These are phyloP conservation scores for Pseudogymnoascus pannorum DNA, from an alignment of 2,329 filamentous ascomycete genomes.

Conservation along the genomic window DNA sequence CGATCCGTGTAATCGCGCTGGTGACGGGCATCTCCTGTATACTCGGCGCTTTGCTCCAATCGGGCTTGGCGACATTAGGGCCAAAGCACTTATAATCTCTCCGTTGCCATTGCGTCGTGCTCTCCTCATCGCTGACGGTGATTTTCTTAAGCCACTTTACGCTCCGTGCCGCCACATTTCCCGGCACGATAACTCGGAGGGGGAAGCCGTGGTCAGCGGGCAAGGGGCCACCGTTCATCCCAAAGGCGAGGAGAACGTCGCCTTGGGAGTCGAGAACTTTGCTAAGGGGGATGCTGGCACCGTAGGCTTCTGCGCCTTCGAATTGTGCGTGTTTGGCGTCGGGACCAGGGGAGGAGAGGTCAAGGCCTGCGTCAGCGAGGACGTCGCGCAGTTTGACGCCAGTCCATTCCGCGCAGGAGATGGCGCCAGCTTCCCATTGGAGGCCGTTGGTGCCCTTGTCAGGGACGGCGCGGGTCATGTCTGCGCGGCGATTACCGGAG, in stretches of 20 bases:
- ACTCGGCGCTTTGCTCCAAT: slow-evolving; percentile 55
- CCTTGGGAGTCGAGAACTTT: slow-evolving; percentile 51
- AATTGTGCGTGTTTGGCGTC: slow-evolving; percentile 19
- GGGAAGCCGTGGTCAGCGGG: slow-evolving; percentile 58
- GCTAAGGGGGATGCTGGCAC: slow-evolving; percentile 45
- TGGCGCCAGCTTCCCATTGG: slow-evolving; percentile 52
- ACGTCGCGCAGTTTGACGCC: slow-evolving; percentile 49
- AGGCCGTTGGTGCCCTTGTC: slow-evolving; percentile 46
- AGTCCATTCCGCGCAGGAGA: slow-evolving; percentile 53
- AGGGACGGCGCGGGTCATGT: slow-evolving; percentile 44
- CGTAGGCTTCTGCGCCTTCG: slow-evolving; percentile 18
- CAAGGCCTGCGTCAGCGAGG: slow-evolving; percentile 47
- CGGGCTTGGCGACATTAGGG: slow-evolving; percentile 51
- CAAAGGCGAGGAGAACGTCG: slow-evolving; percentile 56
- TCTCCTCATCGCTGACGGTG: slow-evolving; percentile 56
- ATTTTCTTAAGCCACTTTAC: slow-evolving; percentile 62
- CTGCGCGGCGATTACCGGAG: slow-evolving; percentile 50
- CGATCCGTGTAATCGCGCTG: slow-evolving; percentile 49
- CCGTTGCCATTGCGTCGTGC: slow-evolving; percentile 50
- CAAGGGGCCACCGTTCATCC: slow-evolving; percentile 55
- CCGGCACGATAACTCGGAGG: slow-evolving; percentile 52
- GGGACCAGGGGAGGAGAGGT: slow-evolving; percentile 15
- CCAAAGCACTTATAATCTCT: slow-evolving; percentile 64
- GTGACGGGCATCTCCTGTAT: slow-evolving; percentile 64
- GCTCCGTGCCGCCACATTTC: slow-evolving; percentile 55